phyloP scores from a whole-genome alignment of 2,329 filamentous ascomycete species.

The Penicillium glabrum region DNA sequence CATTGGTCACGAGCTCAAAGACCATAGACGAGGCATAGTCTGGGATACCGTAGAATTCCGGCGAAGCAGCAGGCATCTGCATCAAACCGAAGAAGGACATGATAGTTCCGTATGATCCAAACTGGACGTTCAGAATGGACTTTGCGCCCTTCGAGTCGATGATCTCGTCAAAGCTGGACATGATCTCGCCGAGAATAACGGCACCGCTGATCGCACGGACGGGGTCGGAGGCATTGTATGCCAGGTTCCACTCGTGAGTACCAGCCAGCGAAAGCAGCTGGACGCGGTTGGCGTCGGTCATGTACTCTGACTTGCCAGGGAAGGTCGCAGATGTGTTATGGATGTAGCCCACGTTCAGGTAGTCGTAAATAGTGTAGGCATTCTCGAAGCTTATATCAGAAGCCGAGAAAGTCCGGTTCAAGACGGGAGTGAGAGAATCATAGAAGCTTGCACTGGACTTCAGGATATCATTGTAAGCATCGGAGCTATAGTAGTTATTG shows the following conservation, averaged over 20 bases:
- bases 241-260: conserved; percentile 76
- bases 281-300: conserved; percentile 59
- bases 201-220: conserved; percentile 56
- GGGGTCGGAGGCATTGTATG: conserved; percentile 66
- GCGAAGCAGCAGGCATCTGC: conserved; percentile 49
- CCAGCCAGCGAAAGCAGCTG: conserved; percentile 74
- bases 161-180: conserved; percentile 46
- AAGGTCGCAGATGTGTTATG: conserved; percentile 50
- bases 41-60: conserved; percentile 72
- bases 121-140: conserved; percentile 53
- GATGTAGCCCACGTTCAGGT: conserved; percentile 62
- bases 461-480: conserved; percentile 50
- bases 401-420: conserved; percentile 53
- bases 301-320: conserved; percentile 49
- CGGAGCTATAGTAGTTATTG: conserved; percentile 57
- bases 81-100: conserved; percentile 62
- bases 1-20: conserved; percentile 69
- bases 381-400: conserved; percentile 58
- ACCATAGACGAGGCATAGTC: conserved; percentile 80
- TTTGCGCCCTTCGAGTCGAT: conserved; percentile 35
- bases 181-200: conserved; percentile 64
- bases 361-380: conserved; percentile 66
- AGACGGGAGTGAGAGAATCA: conserved; percentile 49
- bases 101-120: conserved; percentile 63
- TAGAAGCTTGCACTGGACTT: conserved; percentile 57